Percentiles rank a stretch among this genome's conserved stretches.
phyloP scores from a whole-genome alignment of 2,329 filamentous ascomycete species.

The Fusarium nodosum region DNA sequence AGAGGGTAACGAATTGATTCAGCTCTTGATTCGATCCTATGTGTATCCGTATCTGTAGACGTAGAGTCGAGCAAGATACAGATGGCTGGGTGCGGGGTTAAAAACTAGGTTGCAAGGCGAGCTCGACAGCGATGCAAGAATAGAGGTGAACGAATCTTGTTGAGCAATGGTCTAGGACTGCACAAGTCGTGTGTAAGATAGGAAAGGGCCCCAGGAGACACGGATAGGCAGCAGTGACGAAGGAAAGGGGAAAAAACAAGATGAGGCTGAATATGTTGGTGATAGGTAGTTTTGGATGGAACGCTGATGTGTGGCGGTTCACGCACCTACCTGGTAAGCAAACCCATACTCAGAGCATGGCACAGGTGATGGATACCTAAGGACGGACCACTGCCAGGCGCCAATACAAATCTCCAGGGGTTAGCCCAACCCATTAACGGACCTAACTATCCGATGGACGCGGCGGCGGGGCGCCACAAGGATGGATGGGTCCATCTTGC shows the following conservation, averaged over 20 bases:
- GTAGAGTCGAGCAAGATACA: constrained; percentile 30
- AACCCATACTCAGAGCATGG: constrained; percentile 27
- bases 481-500: constrained; percentile 18
- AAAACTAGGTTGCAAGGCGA: constrained; percentile 18
- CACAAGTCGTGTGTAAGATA: constrained; percentile 4
- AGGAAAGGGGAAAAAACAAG: constrained; percentile 2
- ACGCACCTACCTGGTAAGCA: constrained; percentile 9
- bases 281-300: constrained; percentile 27
- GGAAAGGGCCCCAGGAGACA: neutral
- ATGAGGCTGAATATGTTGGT: constrained; percentile 37
- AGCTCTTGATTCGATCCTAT: constrained; percentile 33
- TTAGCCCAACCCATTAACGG: constrained; percentile 1
- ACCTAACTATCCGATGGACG: neutral
- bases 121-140: constrained; percentile 25
- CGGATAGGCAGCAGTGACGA: constrained; percentile 15
- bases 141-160: constrained; percentile 37
- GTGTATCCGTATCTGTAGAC: constrained; percentile 10
- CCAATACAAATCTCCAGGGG: constrained; percentile 14
- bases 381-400: constrained; percentile 10
- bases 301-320: constrained; percentile 38
- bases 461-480: constrained; percentile 12
- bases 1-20: constrained; percentile 35
- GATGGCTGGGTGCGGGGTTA: constrained; percentile 45
- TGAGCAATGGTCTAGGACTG: constrained; percentile 24
- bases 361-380: constrained; percentile 3